These are phyloP conservation scores for Aureobasidium sp. DNA, from an alignment of 2,329 filamentous ascomycete genomes.

Conservation along the genomic window DNA sequence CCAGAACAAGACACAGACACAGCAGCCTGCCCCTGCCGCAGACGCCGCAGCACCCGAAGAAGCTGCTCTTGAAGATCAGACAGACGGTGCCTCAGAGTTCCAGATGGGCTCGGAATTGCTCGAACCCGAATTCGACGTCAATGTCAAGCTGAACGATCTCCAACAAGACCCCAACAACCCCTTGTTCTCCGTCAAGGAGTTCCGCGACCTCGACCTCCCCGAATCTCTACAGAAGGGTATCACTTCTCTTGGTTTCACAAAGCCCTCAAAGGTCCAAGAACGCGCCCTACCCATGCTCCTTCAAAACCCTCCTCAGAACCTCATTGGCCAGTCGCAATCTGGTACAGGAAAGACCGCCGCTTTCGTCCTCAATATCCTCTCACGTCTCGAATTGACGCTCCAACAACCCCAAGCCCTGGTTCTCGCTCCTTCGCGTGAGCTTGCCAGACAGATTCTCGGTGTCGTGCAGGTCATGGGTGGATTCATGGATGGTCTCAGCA, in stretches of 20 bases:
- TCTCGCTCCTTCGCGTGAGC: conserved; percentile 84
- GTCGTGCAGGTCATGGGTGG: conserved; percentile 78
- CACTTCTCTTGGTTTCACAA: conserved; percentile 74
- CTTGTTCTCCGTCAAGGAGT: conserved; percentile 73
- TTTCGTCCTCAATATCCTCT: conserved; percentile 86
- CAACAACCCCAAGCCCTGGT: conserved; percentile 75
- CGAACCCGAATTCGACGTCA: conserved; percentile 77
- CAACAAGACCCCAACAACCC: conserved; percentile 81
- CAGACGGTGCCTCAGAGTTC: conserved; percentile 37
- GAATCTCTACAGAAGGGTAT: conserved; percentile 67
- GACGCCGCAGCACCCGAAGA: not conserved
- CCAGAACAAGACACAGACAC: not conserved
- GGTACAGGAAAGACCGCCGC: conserved; percentile 97
- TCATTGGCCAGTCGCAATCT: conserved; percentile 98
- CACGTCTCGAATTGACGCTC: conserved; percentile 67
- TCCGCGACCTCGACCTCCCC: conserved; percentile 79
- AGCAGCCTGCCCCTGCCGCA: not conserved
- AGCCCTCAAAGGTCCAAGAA: conserved; percentile 97
- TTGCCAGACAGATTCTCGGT: conserved; percentile 86
- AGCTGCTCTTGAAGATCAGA: not conserved
- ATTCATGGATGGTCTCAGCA: conserved; percentile 65
- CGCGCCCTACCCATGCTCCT: conserved; percentile 86
- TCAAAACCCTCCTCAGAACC: conserved; percentile 75
- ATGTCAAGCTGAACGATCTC: conserved; percentile 84
- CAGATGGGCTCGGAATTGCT: conserved; percentile 35